A percentile compares a stretch with the other conserved stretches of the same genome.
These are phyloP conservation scores for Colletotrichum theobromicola DNA, from an alignment of 2,329 filamentous ascomycete species.

Conservation along the genomic window DNA sequence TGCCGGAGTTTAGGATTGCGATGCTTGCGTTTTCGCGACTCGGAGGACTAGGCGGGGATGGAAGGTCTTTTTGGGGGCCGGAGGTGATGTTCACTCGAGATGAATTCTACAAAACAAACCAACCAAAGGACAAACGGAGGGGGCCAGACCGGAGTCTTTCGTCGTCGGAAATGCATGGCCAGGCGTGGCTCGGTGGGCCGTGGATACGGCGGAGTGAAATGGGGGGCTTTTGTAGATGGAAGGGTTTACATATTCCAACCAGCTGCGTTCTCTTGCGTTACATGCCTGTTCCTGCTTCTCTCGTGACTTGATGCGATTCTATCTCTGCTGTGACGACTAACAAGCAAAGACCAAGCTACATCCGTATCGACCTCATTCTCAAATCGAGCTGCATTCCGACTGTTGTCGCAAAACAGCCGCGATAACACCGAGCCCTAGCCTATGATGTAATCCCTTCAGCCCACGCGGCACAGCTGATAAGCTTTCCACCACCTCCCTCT, in stretches of 20 bases:
- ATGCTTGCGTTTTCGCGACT: slow-evolving; percentile 17
- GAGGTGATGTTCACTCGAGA: slow-evolving; percentile 12
- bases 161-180: slow-evolving; percentile 17
- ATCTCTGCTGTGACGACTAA: not conserved
- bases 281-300: not conserved
- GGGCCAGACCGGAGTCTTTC: not conserved
- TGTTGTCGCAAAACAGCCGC: not conserved
- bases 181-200: not conserved
- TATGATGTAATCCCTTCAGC: not conserved
- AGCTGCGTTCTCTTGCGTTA: slow-evolving; percentile 12
- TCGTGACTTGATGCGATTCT: not conserved
- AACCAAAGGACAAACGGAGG: not conserved
- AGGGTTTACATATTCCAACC: slow-evolving; percentile 17
- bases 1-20: slow-evolving; percentile 25
- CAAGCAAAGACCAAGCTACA: fast-evolving
- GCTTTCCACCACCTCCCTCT: not conserved
- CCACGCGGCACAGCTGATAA: not conserved
- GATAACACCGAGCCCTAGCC: not conserved
- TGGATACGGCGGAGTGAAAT: slow-evolving; percentile 9
- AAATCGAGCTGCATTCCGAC: not conserved
- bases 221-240: slow-evolving; percentile 21
- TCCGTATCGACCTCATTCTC: fast-evolving
- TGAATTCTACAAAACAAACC: not conserved
- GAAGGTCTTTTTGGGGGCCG: slow-evolving; percentile 3
- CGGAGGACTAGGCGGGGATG: slow-evolving; percentile 14